A percentile compares a stretch with the other conserved stretches of the same genome.
These are phyloP conservation scores for Canavalia gladiata DNA, from an alignment of 306 rosid species.

Conservation along the genomic window DNA sequence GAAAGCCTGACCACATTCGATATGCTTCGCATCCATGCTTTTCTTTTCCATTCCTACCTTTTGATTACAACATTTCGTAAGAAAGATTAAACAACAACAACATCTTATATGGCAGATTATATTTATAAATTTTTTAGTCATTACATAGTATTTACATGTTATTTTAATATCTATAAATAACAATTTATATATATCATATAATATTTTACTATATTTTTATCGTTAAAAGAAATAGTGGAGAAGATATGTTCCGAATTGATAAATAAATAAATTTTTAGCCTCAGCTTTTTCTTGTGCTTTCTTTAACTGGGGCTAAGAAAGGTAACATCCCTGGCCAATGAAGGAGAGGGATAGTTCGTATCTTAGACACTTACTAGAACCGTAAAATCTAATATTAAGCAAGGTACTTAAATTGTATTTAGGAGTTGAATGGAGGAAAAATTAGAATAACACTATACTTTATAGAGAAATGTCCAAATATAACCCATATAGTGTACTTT, in stretches of 20 bases:
- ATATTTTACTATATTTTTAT: no score
- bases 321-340: neutral
- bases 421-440: neutral
- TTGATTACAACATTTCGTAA: neutral
- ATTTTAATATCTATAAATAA: neutral
- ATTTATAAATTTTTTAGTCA: neutral
- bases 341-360: neutral
- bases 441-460: neutral
- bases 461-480: no score
- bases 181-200: no score
- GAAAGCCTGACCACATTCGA: neutral
- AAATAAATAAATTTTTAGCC: neutral
- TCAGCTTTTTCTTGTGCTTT: neutral
- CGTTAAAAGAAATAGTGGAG: no score
- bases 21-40: neutral
- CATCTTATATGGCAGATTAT: neutral
- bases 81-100: neutral
- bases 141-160: neutral
- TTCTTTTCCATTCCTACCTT: slow-evolving; percentile 1
- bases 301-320: neutral
- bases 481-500: neutral
- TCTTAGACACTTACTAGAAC: neutral
- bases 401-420: neutral
- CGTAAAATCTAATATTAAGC: neutral
- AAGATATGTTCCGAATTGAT: no score